Percentiles rank a stretch among this genome's conserved stretches.
Evolutionary conservation across 768 basidiomycete species (phyloP).

Genomic region (Trametes cingulata): DNA sequence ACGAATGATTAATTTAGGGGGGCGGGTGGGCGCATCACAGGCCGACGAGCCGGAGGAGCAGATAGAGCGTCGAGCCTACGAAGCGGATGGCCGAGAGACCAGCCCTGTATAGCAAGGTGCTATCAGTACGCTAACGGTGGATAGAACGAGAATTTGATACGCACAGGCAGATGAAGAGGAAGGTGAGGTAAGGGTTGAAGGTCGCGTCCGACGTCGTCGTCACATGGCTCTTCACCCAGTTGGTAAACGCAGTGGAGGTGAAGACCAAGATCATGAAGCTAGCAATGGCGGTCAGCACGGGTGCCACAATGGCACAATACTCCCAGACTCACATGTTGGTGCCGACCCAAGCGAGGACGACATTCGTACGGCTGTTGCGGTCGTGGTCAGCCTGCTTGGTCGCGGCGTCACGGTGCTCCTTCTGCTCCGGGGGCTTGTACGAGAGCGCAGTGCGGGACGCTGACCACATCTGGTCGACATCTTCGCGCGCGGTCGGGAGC

Average conservation of each 20-base stretch:
- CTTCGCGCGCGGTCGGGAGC: conserved; percentile 77
- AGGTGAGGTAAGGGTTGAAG: conserved; percentile 89
- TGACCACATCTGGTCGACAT: conserved; percentile 85
- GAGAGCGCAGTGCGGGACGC: conserved; percentile 73
- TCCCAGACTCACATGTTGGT: conserved; percentile 69
- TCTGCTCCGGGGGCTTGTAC: conserved; percentile 66
- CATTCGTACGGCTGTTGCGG: conserved; percentile 81
- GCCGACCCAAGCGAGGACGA: conserved; percentile 81
- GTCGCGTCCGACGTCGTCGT: conserved; percentile 46
- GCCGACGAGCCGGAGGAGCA: conserved; percentile 74
- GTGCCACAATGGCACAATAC: neutral
- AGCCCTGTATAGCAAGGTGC: conserved; percentile 46
- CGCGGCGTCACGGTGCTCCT: conserved; percentile 81
- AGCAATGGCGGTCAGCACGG: conserved; percentile 5
- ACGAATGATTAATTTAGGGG: conserved; percentile 8
- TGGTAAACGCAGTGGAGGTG: conserved; percentile 73
- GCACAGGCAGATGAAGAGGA: conserved; percentile 71
- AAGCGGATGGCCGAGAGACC: conserved; percentile 82
- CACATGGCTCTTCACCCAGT: conserved; percentile 68
- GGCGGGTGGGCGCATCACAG: conserved; percentile 36
- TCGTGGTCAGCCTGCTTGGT: conserved; percentile 90
- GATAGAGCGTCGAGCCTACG: conserved; percentile 74
- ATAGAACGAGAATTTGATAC: conserved; percentile 21
- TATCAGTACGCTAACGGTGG: conserved; percentile 10
- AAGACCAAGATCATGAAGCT: conserved; percentile 74